A percentile compares a stretch with the other conserved stretches of the same genome.
Evolutionary conservation across 768 basidiomycete species (phyloP).

Genomic region (Lentinula raphanica): DNA sequence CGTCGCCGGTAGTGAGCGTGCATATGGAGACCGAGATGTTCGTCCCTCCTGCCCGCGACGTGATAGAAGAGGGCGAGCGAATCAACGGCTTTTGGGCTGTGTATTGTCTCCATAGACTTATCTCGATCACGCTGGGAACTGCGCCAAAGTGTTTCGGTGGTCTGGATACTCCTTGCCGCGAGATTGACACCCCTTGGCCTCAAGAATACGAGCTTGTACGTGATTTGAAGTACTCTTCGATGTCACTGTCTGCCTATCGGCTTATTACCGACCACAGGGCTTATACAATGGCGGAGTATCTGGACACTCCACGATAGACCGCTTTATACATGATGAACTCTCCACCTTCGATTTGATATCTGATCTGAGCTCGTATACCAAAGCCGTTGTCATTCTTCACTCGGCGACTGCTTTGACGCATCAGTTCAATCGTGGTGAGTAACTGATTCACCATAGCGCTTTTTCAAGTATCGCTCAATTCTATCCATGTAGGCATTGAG

Average conservation of each 20-base stretch:
- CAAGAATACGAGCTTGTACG: slow-evolving; percentile 4
- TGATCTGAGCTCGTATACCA: slow-evolving; percentile 7
- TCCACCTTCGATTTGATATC: not conserved
- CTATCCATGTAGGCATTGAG: slow-evolving; percentile 4
- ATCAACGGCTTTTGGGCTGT: slow-evolving; percentile 19
- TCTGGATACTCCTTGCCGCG: slow-evolving; percentile 11
- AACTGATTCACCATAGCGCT: not conserved
- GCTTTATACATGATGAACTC: slow-evolving; percentile 7
- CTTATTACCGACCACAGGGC: not conserved
- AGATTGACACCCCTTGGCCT: slow-evolving; percentile 22
- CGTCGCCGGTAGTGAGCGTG: not conserved
- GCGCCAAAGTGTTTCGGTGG: slow-evolving; percentile 11
- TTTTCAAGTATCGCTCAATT: not conserved
- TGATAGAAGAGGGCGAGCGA: slow-evolving; percentile 16
- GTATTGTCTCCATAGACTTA: slow-evolving; percentile 11
- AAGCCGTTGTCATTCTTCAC: slow-evolving; percentile 17
- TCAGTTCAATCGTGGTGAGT: slow-evolving; percentile 12
- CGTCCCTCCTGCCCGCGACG: slow-evolving; percentile 11
- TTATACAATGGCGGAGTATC: slow-evolving; percentile 9
- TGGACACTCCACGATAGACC: not conserved
- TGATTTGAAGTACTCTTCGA: too few species aligned
- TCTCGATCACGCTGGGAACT: slow-evolving; percentile 11
- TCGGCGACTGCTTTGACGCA: slow-evolving; percentile 9
- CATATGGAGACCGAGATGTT: slow-evolving; percentile 4
- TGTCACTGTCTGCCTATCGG: not conserved